phyloP scores from a whole-genome alignment of 2,329 filamentous ascomycete species.

The Penicillium sp. region DNA sequence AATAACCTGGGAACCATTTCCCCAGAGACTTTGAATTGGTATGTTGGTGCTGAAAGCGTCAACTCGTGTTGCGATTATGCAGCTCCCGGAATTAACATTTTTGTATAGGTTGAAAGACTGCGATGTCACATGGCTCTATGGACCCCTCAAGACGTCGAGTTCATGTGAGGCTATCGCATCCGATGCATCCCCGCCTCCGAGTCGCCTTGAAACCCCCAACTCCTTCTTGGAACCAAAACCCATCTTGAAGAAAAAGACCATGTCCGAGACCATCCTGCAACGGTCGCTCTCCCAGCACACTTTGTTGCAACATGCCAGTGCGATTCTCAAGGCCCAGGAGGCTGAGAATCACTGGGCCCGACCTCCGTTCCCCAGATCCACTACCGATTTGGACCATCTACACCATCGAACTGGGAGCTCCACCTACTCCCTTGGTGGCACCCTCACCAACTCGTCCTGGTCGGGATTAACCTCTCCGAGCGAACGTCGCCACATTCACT shows the following conservation, averaged over 20 bases:
- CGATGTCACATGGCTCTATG: constrained; percentile 97
- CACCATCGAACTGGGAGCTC: constrained; percentile 63
- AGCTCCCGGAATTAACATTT: constrained; percentile 13
- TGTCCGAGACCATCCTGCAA: constrained; percentile 94
- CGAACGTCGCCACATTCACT: constrained; percentile 84
- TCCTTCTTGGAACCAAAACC: constrained; percentile 80
- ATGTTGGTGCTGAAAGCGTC: constrained; percentile 40
- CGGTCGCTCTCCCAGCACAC: constrained; percentile 86
- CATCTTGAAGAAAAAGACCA: constrained; percentile 93
- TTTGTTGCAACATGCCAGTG: constrained; percentile 84
- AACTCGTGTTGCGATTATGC: neutral
- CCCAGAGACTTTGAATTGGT: constrained; percentile 94
- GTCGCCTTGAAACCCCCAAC: constrained; percentile 61
- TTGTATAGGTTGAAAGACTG: constrained; percentile 86
- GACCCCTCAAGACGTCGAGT: constrained; percentile 77
- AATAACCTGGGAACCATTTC: constrained; percentile 84
- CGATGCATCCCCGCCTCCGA: constrained; percentile 55
- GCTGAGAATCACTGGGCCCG: constrained; percentile 59
- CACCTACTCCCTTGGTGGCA: constrained; percentile 54
- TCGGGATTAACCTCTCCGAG: constrained; percentile 70
- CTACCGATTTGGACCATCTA: constrained; percentile 71
- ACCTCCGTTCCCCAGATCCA: constrained; percentile 61
- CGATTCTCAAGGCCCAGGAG: constrained; percentile 81
- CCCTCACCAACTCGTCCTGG: constrained; percentile 68
- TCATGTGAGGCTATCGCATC: constrained; percentile 55